phyloP scores from a whole-genome alignment of 2,329 filamentous ascomycete species.

The Exophiala spinifera region DNA sequence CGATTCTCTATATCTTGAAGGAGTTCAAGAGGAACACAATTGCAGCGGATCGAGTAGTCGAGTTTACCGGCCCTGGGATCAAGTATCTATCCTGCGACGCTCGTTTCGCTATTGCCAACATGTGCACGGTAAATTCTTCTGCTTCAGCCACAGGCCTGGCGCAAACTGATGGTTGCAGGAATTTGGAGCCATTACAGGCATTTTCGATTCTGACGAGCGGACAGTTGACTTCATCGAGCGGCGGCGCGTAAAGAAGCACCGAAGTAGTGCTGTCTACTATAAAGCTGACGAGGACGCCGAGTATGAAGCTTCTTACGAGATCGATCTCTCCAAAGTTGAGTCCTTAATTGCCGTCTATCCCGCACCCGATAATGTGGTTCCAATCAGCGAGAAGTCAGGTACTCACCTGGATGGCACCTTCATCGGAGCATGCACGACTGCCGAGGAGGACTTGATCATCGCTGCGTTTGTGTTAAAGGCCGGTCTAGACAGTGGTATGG shows the following conservation, averaged over 20 bases:
- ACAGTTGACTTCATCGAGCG: slow-evolving; percentile 37
- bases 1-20: slow-evolving; percentile 45
- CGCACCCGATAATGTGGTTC: slow-evolving; percentile 44
- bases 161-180: slow-evolving; percentile 27
- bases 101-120: slow-evolving; percentile 48
- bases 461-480: slow-evolving; percentile 41
- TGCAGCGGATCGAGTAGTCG: slow-evolving; percentile 45
- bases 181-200: slow-evolving; percentile 45
- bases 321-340: slow-evolving; percentile 40
- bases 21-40: slow-evolving; percentile 47
- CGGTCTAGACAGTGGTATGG: slow-evolving; percentile 36
- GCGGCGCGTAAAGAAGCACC: slow-evolving; percentile 35
- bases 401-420: slow-evolving; percentile 43
- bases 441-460: slow-evolving; percentile 46
- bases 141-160: neutral
- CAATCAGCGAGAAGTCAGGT: slow-evolving; percentile 35
- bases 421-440: slow-evolving; percentile 48
- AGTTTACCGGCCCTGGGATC: slow-evolving; percentile 44
- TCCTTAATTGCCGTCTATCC: slow-evolving; percentile 43
- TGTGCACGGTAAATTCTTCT: slow-evolving; percentile 37
- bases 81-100: slow-evolving; percentile 43
- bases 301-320: slow-evolving; percentile 38
- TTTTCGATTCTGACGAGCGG: slow-evolving; percentile 41
- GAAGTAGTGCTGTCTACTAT: slow-evolving; percentile 37
- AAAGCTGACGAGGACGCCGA: slow-evolving; percentile 38